Conservation (phyloP, 768 basidiomycete species). For the Tubosaeta sp. region DNA sequence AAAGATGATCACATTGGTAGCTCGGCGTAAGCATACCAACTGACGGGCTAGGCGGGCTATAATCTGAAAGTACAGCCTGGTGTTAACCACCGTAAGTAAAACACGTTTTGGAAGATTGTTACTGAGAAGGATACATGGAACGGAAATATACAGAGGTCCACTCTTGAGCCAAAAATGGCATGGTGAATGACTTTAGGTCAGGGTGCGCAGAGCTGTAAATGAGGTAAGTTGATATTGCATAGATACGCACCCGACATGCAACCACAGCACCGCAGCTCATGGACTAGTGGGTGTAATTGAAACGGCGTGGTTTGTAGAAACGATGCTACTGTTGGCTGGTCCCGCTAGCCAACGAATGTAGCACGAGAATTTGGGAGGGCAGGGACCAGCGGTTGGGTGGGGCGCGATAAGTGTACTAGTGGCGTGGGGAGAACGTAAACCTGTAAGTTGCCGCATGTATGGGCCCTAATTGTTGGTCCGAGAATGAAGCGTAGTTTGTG, state of each 20-base stretch:
- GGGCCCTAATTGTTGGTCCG: background rate
- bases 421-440: background rate
- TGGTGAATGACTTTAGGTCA: background rate
- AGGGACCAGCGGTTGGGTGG: background rate
- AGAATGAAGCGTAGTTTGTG: background rate
- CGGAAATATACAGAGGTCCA: background rate
- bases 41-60: background rate
- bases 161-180: background rate
- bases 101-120: background rate
- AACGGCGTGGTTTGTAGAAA: background rate
- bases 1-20: background rate
- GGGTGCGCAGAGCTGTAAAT: slow-evolving; percentile 1
- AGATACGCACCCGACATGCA: background rate
- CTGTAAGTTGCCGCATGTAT: background rate
- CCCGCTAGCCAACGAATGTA: background rate
- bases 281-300: background rate
- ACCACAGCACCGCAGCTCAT: background rate
- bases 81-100: too few species aligned
- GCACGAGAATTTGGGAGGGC: background rate
- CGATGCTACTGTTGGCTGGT: background rate
- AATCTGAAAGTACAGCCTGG: background rate
- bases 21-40: background rate
- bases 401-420: background rate
- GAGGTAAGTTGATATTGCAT: background rate
- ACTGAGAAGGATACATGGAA: background rate